Evolutionary conservation across 352 stramenopile genomes (phyloP).

Genomic region (Phytophthora europaea): DNA sequence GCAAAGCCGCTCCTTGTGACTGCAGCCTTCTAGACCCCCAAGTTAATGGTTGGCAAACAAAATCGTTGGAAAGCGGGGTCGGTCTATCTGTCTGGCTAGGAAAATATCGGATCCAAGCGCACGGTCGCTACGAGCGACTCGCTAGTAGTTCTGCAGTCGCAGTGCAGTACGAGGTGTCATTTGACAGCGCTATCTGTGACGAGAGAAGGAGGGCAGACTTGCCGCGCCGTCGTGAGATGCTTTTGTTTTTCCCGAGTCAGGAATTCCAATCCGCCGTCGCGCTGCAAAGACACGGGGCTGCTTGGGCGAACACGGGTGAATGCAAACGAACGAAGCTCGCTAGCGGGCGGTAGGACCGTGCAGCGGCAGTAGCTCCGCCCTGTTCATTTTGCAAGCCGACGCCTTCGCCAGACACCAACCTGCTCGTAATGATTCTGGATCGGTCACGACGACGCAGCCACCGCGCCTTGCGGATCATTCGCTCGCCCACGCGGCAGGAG

Average conservation of each 20-base stretch:
- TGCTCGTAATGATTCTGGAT: not conserved
- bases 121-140: no score
- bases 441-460: conserved; percentile 9
- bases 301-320: conserved; percentile 10
- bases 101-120: no score
- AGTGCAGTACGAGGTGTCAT: no score
- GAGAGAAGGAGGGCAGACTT: not conserved
- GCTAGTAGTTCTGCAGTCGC: no score
- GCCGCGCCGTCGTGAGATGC: not conserved
- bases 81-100: no score
- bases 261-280: not conserved
- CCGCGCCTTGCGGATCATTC: conserved; percentile 3
- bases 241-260: not conserved
- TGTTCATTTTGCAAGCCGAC: conserved; percentile 1
- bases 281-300: conserved; percentile 2
- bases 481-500: not conserved
- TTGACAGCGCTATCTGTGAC: no score
- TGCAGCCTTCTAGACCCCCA: no score
- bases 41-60: no score
- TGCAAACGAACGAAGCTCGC: conserved; percentile 1
- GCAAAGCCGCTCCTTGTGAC: no score
- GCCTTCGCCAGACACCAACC: not conserved
- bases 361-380: not conserved
- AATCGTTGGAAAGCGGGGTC: no score
- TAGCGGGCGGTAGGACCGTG: not conserved